Evolutionary conservation across 371 early-diverging fungal species (phyloP), one percentile per base, ranked within the genome.

Genomic region (Mucor piriformis): DNA sequence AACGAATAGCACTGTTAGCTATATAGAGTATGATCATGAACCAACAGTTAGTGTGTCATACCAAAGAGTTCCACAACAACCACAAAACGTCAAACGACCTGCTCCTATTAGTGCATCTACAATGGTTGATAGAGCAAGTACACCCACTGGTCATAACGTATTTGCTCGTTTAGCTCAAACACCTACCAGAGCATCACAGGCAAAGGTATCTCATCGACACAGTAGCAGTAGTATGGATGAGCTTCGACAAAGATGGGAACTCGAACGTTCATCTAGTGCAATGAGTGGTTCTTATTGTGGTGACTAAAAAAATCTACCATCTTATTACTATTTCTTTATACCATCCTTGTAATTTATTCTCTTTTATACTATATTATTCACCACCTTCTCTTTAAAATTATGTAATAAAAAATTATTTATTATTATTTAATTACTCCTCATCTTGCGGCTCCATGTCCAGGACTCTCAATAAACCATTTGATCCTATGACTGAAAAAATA

Each of bases 111-210:
- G 55, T 33, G 40, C 48, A 3, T 64, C 68, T 1, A 59, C 57
- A 6, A 12, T 59, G 16, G 61, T 61, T 18, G 46, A 24, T 12
- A 48, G 69, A 29, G 43, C 57, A 24, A 50, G 51, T 6, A 77
- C 77, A 10, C 77, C 77, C 1, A 57, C 27, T 6, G 61, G 64
- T 21, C 72, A 67, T 13, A 79, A 76, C 42, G 76, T 79, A 0
- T 79, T 79, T 65, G 72, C 56, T 32, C 72, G 79, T 11, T 61
- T 79, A 23, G 59, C 79, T 8, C 79, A 75, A 49, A 76, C 74
- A 5, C 76, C 76, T 8, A 79, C 79, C 0, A 61, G 76, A 44
- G 76, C 76, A 18, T 79, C 79, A 1, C 73, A 72, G 21, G 79
- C 79, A 16, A 75, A 74, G 40, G 68, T 79, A 55, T 55, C 73